Evolutionary conservation across 139 green algal species (phyloP).

Genomic region (Astrephomene gubernaculifera): DNA sequence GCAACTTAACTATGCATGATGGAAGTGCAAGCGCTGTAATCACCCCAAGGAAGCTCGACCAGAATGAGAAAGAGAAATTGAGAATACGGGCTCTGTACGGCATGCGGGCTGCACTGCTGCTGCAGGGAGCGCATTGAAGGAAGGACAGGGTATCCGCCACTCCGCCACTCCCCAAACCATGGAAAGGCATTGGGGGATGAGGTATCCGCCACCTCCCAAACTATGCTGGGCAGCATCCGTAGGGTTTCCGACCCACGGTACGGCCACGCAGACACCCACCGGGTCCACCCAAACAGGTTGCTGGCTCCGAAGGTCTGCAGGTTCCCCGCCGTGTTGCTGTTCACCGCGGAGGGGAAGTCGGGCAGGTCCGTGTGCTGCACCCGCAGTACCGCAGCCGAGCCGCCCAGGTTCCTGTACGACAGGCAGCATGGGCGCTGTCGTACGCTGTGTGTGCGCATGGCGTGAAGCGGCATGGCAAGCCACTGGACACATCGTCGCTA

Average conservation of each 20-base stretch:
- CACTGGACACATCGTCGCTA: not conserved
- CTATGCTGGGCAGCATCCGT: too few species aligned
- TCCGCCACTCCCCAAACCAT: too few species aligned
- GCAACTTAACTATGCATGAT: not conserved
- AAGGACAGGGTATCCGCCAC: too few species aligned
- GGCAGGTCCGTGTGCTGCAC: constrained; percentile 12
- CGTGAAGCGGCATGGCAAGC: not conserved
- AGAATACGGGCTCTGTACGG: too few species aligned
- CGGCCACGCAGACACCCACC: not conserved
- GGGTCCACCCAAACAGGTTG: constrained; percentile 36
- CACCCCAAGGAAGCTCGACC: too few species aligned
- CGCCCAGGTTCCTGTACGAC: not conserved
- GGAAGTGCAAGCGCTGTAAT: too few species aligned
- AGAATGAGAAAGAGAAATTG: too few species aligned
- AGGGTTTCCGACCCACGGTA: not conserved
- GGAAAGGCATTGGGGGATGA: too few species aligned
- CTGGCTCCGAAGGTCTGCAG: constrained; percentile 27
- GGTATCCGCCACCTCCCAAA: too few species aligned
- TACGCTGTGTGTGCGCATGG: not conserved
- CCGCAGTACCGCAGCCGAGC: not conserved
- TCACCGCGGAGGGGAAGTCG: not conserved
- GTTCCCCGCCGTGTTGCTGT: not conserved
- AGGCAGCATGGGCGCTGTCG: not conserved
- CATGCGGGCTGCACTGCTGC: too few species aligned
- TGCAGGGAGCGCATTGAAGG: too few species aligned